Base-by-base conservation (phyloP, 208 protist genomes). In the Vickermania spadyakhi region DNA sequence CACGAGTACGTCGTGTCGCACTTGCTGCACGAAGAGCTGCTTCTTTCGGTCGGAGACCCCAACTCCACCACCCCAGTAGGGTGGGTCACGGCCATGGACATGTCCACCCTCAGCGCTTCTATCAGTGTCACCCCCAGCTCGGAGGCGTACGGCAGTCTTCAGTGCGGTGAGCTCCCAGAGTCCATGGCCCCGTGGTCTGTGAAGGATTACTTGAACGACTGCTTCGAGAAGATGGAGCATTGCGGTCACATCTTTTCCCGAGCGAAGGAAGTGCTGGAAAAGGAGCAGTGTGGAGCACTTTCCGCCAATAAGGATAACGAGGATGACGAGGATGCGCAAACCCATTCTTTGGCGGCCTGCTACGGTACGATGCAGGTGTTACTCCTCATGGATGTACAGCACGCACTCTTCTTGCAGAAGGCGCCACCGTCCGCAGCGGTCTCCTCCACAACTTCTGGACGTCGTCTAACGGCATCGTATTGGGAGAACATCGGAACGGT, bases 361-460 rank as follows among this genome's bases (percentile, higher is more conserved):
- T 68, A 73, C 41, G 65, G 59, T 14, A 66, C 70, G 4, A 41
- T 77, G 3, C 11, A 83, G 13, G 26, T 80, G 2, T 52, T 83
- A 36, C 67, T 89, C 1, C 64, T 89, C 27, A 63, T 89, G 0
- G 77, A 85, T 27, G 71, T 69, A n/a, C 41, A 62, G 31, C 56
- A 63, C 49, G 27, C 7, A 5, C 28, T 60, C 23, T 2, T 68
- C 31, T 3, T 36, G 2, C 22, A 11, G 21, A 25, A 31, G 13
- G n/a, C 36, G 18, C 36, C 36, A 45, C 36, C 36, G 18, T 18
- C 36, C 36, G 5, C 52, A 7, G 5, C 25, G 22, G 7, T 13
- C 52, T 56, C 22, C 52, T 28, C n/a, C 22, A 14, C 22, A 56
- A n/a, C n/a, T n/a, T n/a, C 36, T 7, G 36, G 18, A 18, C 36